Conservation (phyloP, 257 asterid species). For the Knoxia roxburghii region DNA sequence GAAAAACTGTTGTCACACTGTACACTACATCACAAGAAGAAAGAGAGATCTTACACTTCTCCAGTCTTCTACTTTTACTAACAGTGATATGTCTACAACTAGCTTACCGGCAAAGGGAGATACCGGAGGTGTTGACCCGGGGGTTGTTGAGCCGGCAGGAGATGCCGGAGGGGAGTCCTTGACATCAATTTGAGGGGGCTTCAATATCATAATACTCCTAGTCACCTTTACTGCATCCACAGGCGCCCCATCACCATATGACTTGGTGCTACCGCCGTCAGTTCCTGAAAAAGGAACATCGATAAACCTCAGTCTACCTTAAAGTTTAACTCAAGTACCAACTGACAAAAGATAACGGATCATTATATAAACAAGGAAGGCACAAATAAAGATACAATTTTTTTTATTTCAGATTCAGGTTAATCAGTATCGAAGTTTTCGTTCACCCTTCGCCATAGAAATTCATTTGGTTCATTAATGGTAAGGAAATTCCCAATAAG, state of each 20-base stretch:
- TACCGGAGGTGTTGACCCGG: constrained; percentile 78
- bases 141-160: constrained; percentile 76
- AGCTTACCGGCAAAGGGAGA: constrained; percentile 89
- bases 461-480: not conserved
- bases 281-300: constrained; percentile 31
- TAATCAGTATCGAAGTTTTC: no score
- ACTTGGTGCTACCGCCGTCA: constrained; percentile 33
- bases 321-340: not conserved
- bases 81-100: not conserved
- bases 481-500: not conserved
- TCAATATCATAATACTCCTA: constrained; percentile 85
- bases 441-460: not conserved
- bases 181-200: constrained; percentile 42
- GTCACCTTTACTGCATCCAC: constrained; percentile 68
- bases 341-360: not conserved
- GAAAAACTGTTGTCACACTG: no score
- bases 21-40: not conserved
- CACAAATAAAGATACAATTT: not conserved
- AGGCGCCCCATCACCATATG: constrained; percentile 37
- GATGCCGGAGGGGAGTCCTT: constrained; percentile 87
- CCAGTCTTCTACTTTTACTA: not conserved
- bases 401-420: no score
- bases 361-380: not conserved
- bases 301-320: not conserved
- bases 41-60: not conserved